These are phyloP conservation scores for Colletotrichum higginsianum DNA, from an alignment of 2,329 filamentous ascomycete genomes.

Conservation along the genomic window DNA sequence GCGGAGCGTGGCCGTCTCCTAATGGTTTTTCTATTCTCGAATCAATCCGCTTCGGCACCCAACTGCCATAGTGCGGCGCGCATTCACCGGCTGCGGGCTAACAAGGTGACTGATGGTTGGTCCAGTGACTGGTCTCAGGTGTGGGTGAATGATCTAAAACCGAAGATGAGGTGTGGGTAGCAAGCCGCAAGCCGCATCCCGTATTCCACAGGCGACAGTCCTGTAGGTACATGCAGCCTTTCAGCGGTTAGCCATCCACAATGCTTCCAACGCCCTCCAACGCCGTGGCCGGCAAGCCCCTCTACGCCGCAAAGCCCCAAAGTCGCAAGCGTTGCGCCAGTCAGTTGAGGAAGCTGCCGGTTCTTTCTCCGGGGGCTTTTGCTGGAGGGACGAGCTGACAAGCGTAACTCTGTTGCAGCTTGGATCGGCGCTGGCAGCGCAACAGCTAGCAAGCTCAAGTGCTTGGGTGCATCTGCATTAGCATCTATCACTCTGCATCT, in stretches of 20 bases:
- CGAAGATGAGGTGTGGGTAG: conserved; percentile 10
- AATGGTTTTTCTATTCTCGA: neutral
- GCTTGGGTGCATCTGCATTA: conserved; percentile 20
- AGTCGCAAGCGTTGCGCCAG: conserved; percentile 36
- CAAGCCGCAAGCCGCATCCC: conserved; percentile 22
- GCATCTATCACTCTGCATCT: conserved; percentile 1
- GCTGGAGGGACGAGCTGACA: conserved; percentile 13
- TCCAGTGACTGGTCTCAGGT: conserved; percentile 8
- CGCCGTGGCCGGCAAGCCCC: conserved; percentile 21
- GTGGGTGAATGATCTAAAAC: conserved; percentile 18
- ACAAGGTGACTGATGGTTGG: conserved; percentile 1
- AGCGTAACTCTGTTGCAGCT: conserved; percentile 13
- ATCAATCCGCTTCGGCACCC: conserved; percentile 24
- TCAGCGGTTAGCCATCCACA: conserved; percentile 1
- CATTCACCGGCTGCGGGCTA: conserved; percentile 27
- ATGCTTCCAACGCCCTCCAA: conserved; percentile 13
- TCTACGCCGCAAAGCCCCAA: neutral
- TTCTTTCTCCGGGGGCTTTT: conserved; percentile 12
- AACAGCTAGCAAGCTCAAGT: conserved; percentile 1
- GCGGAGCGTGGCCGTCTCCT: conserved; percentile 9
- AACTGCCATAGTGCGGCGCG: conserved; percentile 16
- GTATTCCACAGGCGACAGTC: neutral
- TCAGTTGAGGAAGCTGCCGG: conserved; percentile 36
- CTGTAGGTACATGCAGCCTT: neutral
- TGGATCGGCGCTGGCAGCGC: conserved; percentile 13